phyloP scores from a whole-genome alignment of 352 stramenopile genomes.

The Pythium utonaiense region DNA sequence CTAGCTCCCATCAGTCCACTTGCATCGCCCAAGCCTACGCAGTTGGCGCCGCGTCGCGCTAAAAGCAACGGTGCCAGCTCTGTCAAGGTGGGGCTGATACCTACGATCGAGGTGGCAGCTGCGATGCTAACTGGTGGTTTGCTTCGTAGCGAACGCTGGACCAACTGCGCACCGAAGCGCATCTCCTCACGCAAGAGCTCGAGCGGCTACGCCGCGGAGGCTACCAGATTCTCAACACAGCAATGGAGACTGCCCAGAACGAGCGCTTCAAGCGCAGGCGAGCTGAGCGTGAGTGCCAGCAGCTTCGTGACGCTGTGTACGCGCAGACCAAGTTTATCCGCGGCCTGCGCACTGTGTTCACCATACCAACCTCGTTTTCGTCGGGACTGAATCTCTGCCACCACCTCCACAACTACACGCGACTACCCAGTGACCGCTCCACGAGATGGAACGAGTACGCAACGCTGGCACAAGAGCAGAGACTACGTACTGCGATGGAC shows the following conservation, averaged over 20 bases:
- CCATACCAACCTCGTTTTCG: constrained; percentile 1
- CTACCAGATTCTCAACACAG: neutral
- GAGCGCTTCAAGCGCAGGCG: constrained; percentile 8
- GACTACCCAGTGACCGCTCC: neutral
- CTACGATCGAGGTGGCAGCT: neutral
- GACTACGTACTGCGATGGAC: neutral
- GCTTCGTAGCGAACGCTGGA: neutral
- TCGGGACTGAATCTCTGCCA: neutral
- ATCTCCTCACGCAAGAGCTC: neutral
- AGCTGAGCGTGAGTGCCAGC: constrained; percentile 15
- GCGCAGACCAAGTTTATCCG: constrained; percentile 5
- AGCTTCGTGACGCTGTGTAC: constrained; percentile 13
- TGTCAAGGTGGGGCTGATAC: neutral
- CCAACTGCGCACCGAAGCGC: neutral
- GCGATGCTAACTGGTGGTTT: neutral
- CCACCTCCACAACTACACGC: neutral
- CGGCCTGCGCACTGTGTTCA: constrained; percentile 5
- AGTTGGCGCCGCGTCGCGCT: neutral
- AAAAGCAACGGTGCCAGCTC: neutral
- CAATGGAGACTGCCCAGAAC: neutral
- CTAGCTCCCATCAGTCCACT: neutral
- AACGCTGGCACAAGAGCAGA: neutral
- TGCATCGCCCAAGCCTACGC: neutral
- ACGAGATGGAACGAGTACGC: constrained; percentile 7
- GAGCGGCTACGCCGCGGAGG: neutral